phyloP scores from a whole-genome alignment of 2,329 filamentous ascomycete species.

The Aspergillus novoparasiticus region DNA sequence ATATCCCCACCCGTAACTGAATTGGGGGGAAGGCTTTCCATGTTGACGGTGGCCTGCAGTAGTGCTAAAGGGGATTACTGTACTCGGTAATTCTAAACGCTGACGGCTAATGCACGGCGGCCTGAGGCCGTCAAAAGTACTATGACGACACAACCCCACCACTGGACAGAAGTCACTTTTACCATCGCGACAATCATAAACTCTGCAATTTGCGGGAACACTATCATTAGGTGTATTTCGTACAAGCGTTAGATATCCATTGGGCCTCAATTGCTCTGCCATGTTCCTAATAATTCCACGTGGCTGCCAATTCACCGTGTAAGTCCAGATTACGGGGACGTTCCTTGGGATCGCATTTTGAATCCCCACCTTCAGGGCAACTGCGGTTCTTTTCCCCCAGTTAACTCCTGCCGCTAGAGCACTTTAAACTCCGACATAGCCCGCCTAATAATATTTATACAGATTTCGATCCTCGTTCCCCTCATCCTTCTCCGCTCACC shows the following conservation, averaged over 20 bases:
- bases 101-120: background rate
- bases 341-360: constrained; percentile 8
- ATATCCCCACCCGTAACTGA: too few relatives aligned
- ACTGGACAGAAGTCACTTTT: background rate
- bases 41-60: background rate
- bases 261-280: background rate
- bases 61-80: background rate
- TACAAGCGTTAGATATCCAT: background rate
- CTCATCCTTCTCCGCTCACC: constrained; percentile 5
- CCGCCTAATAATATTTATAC: constrained; percentile 17
- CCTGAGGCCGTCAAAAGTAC: constrained; percentile 11
- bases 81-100: background rate
- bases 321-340: constrained; percentile 11
- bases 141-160: constrained; percentile 23
- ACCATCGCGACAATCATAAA: background rate
- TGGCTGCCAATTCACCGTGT: constrained; percentile 6
- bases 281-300: constrained; percentile 10
- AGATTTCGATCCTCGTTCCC: constrained; percentile 13
- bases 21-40: too few relatives aligned
- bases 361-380: constrained; percentile 13
- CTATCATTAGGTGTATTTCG: background rate
- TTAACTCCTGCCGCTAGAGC: background rate
- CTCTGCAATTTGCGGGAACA: background rate
- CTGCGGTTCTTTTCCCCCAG: constrained; percentile 17
- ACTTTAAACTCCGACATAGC: constrained; percentile 10